Percentiles rank a stretch among this genome's conserved stretches.
phyloP scores from a whole-genome alignment of 371 early-diverging fungal species.

The Mucor velutinosus region DNA sequence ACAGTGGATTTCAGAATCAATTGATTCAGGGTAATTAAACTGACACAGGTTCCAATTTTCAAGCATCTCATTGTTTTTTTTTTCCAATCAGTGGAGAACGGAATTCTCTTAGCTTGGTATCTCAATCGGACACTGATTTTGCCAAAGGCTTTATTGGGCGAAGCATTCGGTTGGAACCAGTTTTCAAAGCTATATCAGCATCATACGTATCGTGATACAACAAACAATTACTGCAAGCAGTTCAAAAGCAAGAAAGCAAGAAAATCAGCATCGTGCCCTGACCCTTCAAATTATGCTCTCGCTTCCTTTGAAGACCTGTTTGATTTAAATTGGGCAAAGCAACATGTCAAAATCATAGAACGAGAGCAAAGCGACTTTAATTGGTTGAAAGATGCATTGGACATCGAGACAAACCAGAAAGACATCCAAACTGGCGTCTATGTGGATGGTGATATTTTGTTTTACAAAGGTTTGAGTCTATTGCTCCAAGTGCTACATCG shows the following conservation, averaged over 20 bases:
- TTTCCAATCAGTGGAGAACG: constrained; percentile 53
- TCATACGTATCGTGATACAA: constrained; percentile 40
- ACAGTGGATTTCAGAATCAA: constrained; percentile 66
- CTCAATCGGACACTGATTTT: constrained; percentile 52
- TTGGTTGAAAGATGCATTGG: constrained; percentile 40
- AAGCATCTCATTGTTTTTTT: neutral
- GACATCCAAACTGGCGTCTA: constrained; percentile 18
- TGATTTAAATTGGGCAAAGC: constrained; percentile 46
- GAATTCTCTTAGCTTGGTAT: constrained; percentile 57
- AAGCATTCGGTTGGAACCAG: constrained; percentile 51
- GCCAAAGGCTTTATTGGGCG: constrained; percentile 54
- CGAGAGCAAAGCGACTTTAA: constrained; percentile 39
- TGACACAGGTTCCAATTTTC: neutral
- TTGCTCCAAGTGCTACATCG: neutral
- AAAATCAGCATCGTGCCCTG: constrained; percentile 35
- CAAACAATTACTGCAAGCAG: constrained; percentile 7
- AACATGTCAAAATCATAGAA: constrained; percentile 41
- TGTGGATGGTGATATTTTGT: constrained; percentile 46
- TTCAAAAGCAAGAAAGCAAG: constrained; percentile 9
- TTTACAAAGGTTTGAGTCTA: constrained; percentile 35
- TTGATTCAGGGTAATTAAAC: constrained; percentile 44
- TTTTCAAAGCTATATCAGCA: constrained; percentile 40
- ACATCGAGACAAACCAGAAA: constrained; percentile 9
- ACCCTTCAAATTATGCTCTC: constrained; percentile 30
- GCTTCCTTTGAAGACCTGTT: constrained; percentile 49